These are phyloP conservation scores for Dillenia turbinata DNA, from an alignment of 164 flowering plant genomes.

Conservation along the genomic window DNA sequence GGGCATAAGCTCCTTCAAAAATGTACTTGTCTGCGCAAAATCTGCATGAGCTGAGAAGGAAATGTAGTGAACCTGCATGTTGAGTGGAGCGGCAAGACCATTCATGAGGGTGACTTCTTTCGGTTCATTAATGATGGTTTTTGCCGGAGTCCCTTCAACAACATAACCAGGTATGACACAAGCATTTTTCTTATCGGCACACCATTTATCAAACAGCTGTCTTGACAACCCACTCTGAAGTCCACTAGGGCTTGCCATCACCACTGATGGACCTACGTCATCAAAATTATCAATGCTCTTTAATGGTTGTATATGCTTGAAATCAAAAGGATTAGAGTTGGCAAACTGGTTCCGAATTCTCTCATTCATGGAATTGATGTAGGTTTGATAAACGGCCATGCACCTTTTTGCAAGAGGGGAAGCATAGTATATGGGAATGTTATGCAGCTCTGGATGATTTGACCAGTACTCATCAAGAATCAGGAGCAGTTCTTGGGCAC, in stretches of 20 bases:
- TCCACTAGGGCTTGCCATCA: conserved; percentile 94
- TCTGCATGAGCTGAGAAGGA: conserved; percentile 99
- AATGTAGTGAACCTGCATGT: conserved; percentile 92
- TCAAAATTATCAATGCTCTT: conserved; percentile 81
- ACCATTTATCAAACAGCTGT: conserved; percentile 94
- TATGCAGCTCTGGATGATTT: conserved; percentile 85
- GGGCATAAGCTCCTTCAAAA: conserved; percentile 87
- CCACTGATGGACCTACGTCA: conserved; percentile 94
- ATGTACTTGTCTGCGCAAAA: conserved; percentile 83
- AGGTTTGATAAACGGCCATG: conserved; percentile 92
- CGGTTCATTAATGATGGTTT: conserved; percentile 86
- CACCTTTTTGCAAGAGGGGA: conserved; percentile 96
- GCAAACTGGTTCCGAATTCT: conserved; percentile 80
- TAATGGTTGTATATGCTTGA: conserved; percentile 77
- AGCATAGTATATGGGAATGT: conserved; percentile 92
- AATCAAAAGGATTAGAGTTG: conserved; percentile 79
- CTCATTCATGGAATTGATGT: conserved; percentile 93
- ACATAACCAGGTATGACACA: conserved; percentile 94
- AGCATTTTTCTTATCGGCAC: conserved; percentile 87
- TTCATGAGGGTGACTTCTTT: conserved; percentile 92
- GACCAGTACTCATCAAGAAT: conserved; percentile 98
- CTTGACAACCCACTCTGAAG: conserved; percentile 93
- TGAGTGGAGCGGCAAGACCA: conserved; percentile 85
- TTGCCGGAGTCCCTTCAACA: conserved; percentile 88
- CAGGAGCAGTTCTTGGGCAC: conserved; percentile 93